A percentile compares a stretch with the other conserved stretches of the same genome.
phyloP scores from a whole-genome alignment of 2,329 filamentous ascomycete species.

The Cercospora zeina region DNA sequence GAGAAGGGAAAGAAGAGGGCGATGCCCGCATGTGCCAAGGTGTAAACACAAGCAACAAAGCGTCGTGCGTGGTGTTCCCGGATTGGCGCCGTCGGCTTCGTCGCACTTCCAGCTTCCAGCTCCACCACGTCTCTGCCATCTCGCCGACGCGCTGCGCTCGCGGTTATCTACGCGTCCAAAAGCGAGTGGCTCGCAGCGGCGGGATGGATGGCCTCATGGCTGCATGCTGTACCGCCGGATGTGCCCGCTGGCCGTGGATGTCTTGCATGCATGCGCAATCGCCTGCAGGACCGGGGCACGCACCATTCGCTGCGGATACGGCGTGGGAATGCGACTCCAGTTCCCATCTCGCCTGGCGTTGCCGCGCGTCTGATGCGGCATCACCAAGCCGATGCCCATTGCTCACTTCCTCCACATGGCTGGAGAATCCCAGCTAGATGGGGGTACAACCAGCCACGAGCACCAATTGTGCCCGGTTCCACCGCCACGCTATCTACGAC shows the following conservation, averaged over 20 bases:
- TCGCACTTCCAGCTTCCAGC: neutral
- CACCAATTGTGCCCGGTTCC: conserved; percentile 12
- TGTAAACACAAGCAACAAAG: conserved; percentile 11
- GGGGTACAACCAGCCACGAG: conserved; percentile 12
- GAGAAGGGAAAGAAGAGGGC: neutral
- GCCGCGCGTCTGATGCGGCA: neutral
- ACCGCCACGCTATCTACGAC: conserved; percentile 2
- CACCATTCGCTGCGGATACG: conserved; percentile 10
- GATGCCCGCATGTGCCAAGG: neutral
- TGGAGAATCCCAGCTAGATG: neutral
- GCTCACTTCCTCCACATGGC: neutral
- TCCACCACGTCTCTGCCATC: neutral
- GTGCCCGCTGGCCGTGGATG: conserved; percentile 1
- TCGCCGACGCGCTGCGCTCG: neutral
- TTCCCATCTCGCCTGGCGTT: neutral
- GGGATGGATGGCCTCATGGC: neutral
- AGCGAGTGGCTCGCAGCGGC: conserved; percentile 6
- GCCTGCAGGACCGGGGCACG: conserved; percentile 10
- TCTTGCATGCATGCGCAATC: conserved; percentile 10
- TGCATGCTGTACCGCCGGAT: conserved; percentile 2
- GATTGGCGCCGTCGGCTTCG: conserved; percentile 1
- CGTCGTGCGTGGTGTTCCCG: neutral
- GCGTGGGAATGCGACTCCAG: neutral
- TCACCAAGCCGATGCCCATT: neutral
- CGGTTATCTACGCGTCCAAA: conserved; percentile 11